phyloP scores from a whole-genome alignment of 2,329 filamentous ascomycete species.

The Curvularia sp. region DNA sequence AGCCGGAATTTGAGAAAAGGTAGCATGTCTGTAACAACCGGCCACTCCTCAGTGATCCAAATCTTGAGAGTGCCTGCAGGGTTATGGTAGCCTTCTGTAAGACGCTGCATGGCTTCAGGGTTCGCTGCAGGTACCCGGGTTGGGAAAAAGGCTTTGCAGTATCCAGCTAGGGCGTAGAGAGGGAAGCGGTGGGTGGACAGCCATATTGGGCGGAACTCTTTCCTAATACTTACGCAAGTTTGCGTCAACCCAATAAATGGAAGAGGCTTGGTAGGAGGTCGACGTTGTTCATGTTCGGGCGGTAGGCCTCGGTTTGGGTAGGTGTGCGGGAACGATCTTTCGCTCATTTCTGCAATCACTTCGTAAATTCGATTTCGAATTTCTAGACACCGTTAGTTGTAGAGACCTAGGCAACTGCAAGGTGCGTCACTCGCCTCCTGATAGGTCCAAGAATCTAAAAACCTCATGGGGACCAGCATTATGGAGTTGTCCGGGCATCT shows the following conservation, averaged over 20 bases:
- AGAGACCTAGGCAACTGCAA: too few species aligned
- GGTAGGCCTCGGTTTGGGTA: slow-evolving; percentile 1
- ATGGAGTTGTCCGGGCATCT: background rate
- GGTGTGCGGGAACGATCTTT: slow-evolving; percentile 25
- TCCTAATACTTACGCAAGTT: slow-evolving; percentile 29
- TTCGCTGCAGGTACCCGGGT: background rate
- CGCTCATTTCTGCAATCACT: slow-evolving; percentile 17
- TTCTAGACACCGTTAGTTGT: slow-evolving; percentile 22
- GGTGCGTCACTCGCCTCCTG: slow-evolving; percentile 23
- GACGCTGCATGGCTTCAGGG: slow-evolving; percentile 3
- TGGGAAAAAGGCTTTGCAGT: slow-evolving; percentile 34
- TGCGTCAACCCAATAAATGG: slow-evolving; percentile 35
- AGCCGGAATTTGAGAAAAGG: slow-evolving; percentile 28
- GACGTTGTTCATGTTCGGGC: background rate
- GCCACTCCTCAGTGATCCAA: slow-evolving; percentile 16
- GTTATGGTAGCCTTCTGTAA: slow-evolving; percentile 13
- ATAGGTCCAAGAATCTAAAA: slow-evolving; percentile 35
- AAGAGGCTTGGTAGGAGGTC: slow-evolving; percentile 6
- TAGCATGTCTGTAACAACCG: slow-evolving; percentile 18
- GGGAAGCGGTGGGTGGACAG: slow-evolving; percentile 30
- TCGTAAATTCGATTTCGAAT: slow-evolving; percentile 38
- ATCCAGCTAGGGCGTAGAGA: slow-evolving; percentile 22
- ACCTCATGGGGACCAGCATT: background rate
- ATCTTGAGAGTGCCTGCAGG: slow-evolving; percentile 21
- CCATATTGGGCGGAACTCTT: slow-evolving; percentile 38